A percentile compares a stretch with the other conserved stretches of the same genome.
Evolutionary conservation across 164 flowering plant genomes (phyloP).

Genomic region (Amborella trichopoda): DNA sequence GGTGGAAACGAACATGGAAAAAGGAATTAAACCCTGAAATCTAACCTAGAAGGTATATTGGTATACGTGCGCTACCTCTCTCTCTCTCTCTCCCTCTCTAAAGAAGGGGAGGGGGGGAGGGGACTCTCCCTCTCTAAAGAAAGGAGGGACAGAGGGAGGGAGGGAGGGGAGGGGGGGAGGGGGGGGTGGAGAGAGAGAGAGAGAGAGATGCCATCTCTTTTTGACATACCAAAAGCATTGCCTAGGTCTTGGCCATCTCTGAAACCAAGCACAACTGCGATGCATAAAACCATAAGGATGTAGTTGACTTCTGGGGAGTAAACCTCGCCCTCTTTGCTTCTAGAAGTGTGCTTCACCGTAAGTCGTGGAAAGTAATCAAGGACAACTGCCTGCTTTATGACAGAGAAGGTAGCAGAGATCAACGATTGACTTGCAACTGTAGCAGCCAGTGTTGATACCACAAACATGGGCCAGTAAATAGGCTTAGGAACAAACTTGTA

Average conservation of each 20-base stretch:
- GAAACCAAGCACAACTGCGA: conserved; percentile 59
- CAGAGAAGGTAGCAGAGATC: conserved; percentile 82
- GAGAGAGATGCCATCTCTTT: no score
- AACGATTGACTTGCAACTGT: conserved; percentile 81
- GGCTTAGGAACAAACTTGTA: conserved; percentile 61
- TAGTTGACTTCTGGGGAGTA: conserved; percentile 83
- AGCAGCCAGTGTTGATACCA: conserved; percentile 63
- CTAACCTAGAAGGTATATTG: no score
- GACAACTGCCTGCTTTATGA: conserved; percentile 82
- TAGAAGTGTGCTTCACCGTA: conserved; percentile 74
- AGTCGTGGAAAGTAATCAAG: conserved; percentile 81
- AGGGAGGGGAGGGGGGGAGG: background rate
- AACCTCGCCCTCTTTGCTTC: conserved; percentile 64
- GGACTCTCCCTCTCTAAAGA: no score
- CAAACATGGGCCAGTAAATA: conserved; percentile 73
- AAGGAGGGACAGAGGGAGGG: background rate
- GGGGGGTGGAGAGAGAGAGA: background rate
- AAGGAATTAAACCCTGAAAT: no score
- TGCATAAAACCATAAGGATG: conserved; percentile 75
- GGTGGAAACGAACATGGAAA: no score
- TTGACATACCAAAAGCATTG: conserved; percentile 73
- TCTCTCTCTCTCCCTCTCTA: no score
- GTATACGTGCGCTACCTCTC: no score
- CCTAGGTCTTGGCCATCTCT: conserved; percentile 77
- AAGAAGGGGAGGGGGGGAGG: background rate